A percentile compares a stretch with the other conserved stretches of the same genome.
Evolutionary conservation across 148 eudicot genomes (phyloP).

Genomic region (Beta vulgaris): DNA sequence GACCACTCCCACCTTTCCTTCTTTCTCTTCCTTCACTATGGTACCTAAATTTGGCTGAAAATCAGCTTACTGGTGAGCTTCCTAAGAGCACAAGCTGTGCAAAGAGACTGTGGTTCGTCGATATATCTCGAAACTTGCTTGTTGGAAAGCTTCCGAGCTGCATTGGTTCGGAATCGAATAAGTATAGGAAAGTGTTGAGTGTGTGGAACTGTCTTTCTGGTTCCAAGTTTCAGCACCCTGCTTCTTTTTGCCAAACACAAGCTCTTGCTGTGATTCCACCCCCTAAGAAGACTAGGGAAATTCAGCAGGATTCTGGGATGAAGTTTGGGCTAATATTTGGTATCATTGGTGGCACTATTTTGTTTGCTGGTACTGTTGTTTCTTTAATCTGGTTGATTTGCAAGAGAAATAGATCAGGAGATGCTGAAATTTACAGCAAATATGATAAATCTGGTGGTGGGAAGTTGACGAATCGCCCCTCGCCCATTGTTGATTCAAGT

Average conservation of each 20-base stretch:
- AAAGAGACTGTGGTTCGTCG: slow-evolving; percentile 50
- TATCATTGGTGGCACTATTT: slow-evolving; percentile 51
- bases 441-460: slow-evolving; percentile 47
- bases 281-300: slow-evolving; percentile 12
- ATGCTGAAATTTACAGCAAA: slow-evolving; percentile 15
- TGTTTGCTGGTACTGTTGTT: slow-evolving; percentile 38
- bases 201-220: slow-evolving; percentile 66
- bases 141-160: slow-evolving; percentile 68
- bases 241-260: slow-evolving; percentile 51
- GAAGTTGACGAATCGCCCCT: slow-evolving; percentile 36
- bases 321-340: slow-evolving; percentile 67
- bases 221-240: slow-evolving; percentile 49
- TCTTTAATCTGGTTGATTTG: slow-evolving; percentile 40
- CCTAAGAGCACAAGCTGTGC: slow-evolving; percentile 45
- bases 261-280: slow-evolving; percentile 74
- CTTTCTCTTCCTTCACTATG: slow-evolving; percentile 54
- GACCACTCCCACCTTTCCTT: slow-evolving; percentile 57
- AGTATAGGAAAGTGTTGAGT: slow-evolving; percentile 46
- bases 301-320: slow-evolving; percentile 26
- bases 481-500: slow-evolving; percentile 56
- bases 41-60: slow-evolving; percentile 57
- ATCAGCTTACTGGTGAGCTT: slow-evolving; percentile 69
- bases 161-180: slow-evolving; percentile 37
- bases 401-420: slow-evolving; percentile 23
- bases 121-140: slow-evolving; percentile 69